Evolutionary conservation across 2,329 filamentous ascomycete genomes (phyloP), one percentile per base, ranked within the genome.

Genomic region (Aspergillus nomiae): DNA sequence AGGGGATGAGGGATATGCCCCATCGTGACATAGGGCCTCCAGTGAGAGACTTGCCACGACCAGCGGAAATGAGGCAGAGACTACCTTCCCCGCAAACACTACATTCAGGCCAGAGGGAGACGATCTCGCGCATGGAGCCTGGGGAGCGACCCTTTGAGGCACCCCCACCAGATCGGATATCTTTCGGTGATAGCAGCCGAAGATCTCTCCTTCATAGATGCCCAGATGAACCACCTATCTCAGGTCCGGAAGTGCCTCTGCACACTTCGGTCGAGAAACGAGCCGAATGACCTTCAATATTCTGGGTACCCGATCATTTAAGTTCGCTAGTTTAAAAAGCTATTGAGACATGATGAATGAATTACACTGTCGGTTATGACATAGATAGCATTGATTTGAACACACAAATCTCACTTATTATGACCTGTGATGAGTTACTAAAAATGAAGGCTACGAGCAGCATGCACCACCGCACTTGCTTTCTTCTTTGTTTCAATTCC

Each of bases 381-480:
- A 74, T 74, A 75, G 72, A 74, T 68, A 71, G 70, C 68, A 67
- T 74, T 70, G 56, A 67, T 69, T 66, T 68, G 58, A 66, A 67
- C 63, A 61, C 63, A 61, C 21, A 54, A 6, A 61, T 63, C 65
- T 63, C 62, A 66, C 21, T 24, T 57, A 46, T 50, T 57, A 46
- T 48, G 53, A 58, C 56, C 56, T 51, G 62, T 62, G 61, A 68
- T 43, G 64, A 68, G 64, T 68, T 58, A 65, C 60, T 53, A 63
- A 50, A 57, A 63, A 61, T 62, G 57, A 65, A 62, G 59, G 45
- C 56, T 46, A 68, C 48, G 66, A 65, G 54, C 58, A 32, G 62
- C 50, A 58, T 62, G 48, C 56, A 55, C 50, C 46, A 53, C 48
- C 56, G 61, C 53, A 51, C 36, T 28, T 46, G 26, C 48, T 46